phyloP scores from a whole-genome alignment of 257 asterid genomes.

The Nicotiana obtusifolia region DNA sequence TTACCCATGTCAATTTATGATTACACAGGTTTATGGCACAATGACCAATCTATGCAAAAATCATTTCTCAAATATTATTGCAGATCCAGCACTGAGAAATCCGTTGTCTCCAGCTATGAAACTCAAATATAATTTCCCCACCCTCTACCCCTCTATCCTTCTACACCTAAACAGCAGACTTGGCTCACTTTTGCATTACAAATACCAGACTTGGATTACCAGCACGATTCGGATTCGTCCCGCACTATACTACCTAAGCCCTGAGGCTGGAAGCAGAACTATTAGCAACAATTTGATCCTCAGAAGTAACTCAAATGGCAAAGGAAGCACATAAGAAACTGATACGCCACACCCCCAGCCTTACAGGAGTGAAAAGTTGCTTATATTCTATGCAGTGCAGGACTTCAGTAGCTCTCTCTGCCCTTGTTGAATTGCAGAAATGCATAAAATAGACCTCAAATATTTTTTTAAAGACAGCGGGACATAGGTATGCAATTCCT shows the following conservation, averaged over 20 bases:
- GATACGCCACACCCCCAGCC: not conserved
- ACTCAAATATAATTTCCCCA: not conserved
- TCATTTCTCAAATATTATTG: not conserved
- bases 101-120: not conserved
- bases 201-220: not conserved
- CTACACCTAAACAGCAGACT: not conserved
- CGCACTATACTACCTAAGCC: not conserved
- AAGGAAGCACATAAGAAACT: not conserved
- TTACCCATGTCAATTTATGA: not conserved
- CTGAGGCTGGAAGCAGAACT: not conserved
- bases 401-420: not conserved
- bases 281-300: not conserved
- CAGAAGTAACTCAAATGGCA: not conserved
- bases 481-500: not conserved
- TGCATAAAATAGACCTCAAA: conserved; percentile 6
- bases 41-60: not conserved
- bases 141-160: not conserved
- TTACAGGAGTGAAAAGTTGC: not conserved
- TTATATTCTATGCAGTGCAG: not conserved
- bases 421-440: not conserved
- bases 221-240: not conserved
- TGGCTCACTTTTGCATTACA: not conserved
- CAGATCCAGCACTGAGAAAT: not conserved
- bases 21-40: not conserved
- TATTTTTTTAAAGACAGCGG: not conserved